Percentiles rank a stretch among this genome's conserved stretches.
Evolutionary conservation across 495 filamentous ascomycete genomes (phyloP).

Genomic region (Paragyromitra xinjiangensis): DNA sequence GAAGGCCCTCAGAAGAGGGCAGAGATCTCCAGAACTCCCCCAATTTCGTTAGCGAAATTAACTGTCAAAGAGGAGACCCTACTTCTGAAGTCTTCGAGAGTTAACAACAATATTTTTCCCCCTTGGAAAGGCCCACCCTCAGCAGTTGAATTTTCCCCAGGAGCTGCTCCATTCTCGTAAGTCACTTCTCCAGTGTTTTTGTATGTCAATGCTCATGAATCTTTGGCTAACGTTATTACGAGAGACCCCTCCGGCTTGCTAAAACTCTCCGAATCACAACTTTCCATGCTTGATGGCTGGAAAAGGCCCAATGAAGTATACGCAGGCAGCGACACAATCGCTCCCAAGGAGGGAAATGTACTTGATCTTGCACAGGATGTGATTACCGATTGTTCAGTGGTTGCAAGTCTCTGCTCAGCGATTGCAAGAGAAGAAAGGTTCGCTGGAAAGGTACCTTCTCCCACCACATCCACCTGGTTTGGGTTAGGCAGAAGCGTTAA

Average conservation of each 20-base stretch:
- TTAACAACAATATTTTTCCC: slow-evolving; percentile 82
- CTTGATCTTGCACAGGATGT: slow-evolving; percentile 91
- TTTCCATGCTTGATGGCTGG: slow-evolving; percentile 79
- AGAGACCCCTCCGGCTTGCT: slow-evolving; percentile 75
- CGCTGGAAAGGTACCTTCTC: slow-evolving; percentile 64
- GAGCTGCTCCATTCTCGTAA: slow-evolving; percentile 65
- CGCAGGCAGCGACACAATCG: slow-evolving; percentile 43
- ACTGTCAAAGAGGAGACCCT: slow-evolving; percentile 80
- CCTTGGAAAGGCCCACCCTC: slow-evolving; percentile 76
- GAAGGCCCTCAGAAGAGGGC: slow-evolving; percentile 13
- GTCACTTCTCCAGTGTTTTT: slow-evolving; percentile 57
- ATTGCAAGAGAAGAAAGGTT: slow-evolving; percentile 72
- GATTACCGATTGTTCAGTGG: slow-evolving; percentile 94
- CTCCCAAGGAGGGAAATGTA: slow-evolving; percentile 49
- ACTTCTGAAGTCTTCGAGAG: slow-evolving; percentile 75
- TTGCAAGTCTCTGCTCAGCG: slow-evolving; percentile 90
- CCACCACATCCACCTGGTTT: neutral
- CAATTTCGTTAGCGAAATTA: slow-evolving; percentile 70
- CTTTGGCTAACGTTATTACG: slow-evolving; percentile 43
- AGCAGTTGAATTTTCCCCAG: slow-evolving; percentile 64
- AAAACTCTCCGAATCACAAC: slow-evolving; percentile 75
- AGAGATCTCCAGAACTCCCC: slow-evolving; percentile 19
- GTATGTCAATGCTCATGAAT: neutral
- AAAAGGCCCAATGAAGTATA: slow-evolving; percentile 72
- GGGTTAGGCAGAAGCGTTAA: neutral